Conservation (phyloP, 2,329 filamentous ascomycete species). For the Bipolaris zeicola region DNA sequence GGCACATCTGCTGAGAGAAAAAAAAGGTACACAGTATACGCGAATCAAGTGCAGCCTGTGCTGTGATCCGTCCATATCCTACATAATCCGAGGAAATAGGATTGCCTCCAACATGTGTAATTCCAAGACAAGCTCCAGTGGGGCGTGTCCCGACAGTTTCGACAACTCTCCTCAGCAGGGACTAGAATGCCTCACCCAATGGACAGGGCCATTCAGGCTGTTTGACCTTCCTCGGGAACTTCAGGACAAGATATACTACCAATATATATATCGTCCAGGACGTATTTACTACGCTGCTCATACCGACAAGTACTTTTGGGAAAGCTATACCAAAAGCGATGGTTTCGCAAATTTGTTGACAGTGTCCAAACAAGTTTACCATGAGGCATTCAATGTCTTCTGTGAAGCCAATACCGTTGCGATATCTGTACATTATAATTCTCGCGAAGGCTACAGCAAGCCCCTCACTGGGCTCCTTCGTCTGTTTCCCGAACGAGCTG, state of each 20-base stretch:
- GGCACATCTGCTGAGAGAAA: not conserved
- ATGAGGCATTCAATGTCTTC: slow-evolving; percentile 26
- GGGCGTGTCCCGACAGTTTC: not conserved
- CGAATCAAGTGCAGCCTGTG: not conserved
- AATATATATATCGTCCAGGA: slow-evolving; percentile 18
- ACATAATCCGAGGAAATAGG: no score
- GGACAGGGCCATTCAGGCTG: slow-evolving; percentile 19
- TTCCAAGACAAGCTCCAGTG: not conserved
- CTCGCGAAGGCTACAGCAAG: not conserved
- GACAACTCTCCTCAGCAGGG: not conserved
- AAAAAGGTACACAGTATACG: not conserved
- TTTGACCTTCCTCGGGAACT: slow-evolving; percentile 26
- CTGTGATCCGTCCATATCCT: not conserved
- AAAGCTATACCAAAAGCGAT: not conserved
- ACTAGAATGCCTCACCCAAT: not conserved
- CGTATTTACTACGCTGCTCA: slow-evolving; percentile 10
- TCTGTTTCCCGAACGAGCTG: slow-evolving; percentile 22
- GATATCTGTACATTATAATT: not conserved
- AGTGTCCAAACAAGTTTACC: slow-evolving; percentile 24
- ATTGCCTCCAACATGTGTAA: not conserved
- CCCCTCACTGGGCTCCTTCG: slow-evolving; percentile 14
- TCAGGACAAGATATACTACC: slow-evolving; percentile 27
- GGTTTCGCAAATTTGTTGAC: slow-evolving; percentile 20
- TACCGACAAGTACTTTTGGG: not conserved
- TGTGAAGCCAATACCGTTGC: slow-evolving; percentile 18